These are phyloP conservation scores for Botryotinia calthae DNA, from an alignment of 2,329 filamentous ascomycete species.

Conservation along the genomic window DNA sequence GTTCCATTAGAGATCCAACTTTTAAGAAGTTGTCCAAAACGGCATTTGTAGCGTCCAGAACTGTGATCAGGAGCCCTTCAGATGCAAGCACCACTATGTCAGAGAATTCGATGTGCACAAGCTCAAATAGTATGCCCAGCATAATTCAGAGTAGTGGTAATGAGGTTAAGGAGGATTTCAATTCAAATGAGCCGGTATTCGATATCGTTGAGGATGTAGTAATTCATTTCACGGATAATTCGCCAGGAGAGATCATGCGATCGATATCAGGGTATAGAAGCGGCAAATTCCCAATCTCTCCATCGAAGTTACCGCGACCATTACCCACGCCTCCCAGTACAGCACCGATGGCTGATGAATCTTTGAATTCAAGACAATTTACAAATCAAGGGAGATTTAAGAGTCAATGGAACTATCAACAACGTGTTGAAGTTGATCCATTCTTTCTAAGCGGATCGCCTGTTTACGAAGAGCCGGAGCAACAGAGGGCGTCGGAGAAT, in stretches of 20 bases:
- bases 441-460: conserved; percentile 23
- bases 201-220: conserved; percentile 56
- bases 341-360: conserved; percentile 1
- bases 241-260: conserved; percentile 48
- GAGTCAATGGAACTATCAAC: not conserved
- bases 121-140: not conserved
- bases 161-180: conserved; percentile 26
- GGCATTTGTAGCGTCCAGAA: conserved; percentile 36
- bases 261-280: conserved; percentile 43
- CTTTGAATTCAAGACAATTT: not conserved
- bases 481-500: not conserved
- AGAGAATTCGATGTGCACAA: not conserved
- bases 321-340: conserved; percentile 17
- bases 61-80: conserved; percentile 37
- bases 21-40: conserved; percentile 32
- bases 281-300: conserved; percentile 39
- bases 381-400: not conserved
- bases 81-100: conserved; percentile 23
- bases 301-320: not conserved
- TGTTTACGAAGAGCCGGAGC: not conserved
- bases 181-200: conserved; percentile 45
- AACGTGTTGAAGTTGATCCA: conserved; percentile 21
- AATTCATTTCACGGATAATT: conserved; percentile 51
- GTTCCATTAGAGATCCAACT: not conserved
- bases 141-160: conserved; percentile 33